Base-by-base conservation (phyloP, 768 basidiomycete species). In the Amanita inopinata region DNA sequence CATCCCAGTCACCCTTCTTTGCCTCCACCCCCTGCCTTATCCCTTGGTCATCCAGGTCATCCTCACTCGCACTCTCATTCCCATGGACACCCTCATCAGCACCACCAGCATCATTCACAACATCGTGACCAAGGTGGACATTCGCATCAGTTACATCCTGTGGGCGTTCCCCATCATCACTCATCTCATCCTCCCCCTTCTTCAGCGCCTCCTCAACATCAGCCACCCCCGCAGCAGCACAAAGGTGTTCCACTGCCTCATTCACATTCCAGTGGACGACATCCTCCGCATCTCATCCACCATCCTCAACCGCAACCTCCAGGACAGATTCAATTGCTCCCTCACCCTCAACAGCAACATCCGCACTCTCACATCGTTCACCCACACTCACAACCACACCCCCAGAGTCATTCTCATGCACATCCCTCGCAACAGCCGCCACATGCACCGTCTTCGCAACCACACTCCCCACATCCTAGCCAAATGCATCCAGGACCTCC, bases 271-370 rank as follows among this genome's bases (percentile, higher is more conserved):
- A 22, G 20, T 19, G 28, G 34, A 12, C 43, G 43, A 25, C 43
- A 44, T 17, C 7, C 38, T 3, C 20, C 43, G 30, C 43, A 44
- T 17, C 35, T 19, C 3, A 34, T 44, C 11, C 43, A 44, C 19
- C 43, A 43, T 22, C 43, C 43, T 19, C 43, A 44, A 44, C 35
- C 43, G 9, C 34, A 44, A 20, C 25, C 43, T n/a, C 33, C 33
- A 19, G 24, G 34, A 11, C 43, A 44, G 34, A 44, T 44, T 31
- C 43, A 44, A 27, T 28, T 44, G 4, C 17, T 44, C 4, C 43
- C 43, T 34, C 41, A 33, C 33, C 41, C 41, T 10, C 41, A 43
- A 24, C 41, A 15, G 18, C 35, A 24, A 14, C 43, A 28, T 6
- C n/a, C 41, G 4, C 43, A 44, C 27, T 25, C 34, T 18, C 43